Evolutionary conservation across 352 stramenopile genomes (phyloP).

Genomic region (Phytophthora constricta): DNA sequence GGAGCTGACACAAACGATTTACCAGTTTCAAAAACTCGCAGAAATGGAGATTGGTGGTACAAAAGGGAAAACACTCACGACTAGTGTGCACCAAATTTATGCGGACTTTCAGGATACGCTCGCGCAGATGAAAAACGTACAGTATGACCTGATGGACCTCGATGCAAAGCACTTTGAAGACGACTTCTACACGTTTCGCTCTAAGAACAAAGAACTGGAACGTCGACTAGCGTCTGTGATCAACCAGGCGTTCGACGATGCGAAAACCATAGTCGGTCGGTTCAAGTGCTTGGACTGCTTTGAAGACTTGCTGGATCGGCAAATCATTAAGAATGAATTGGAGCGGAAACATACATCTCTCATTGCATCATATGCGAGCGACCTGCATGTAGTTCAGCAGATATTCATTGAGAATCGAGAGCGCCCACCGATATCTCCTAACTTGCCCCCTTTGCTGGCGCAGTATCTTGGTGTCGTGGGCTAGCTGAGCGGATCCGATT

Average conservation of each 20-base stretch:
- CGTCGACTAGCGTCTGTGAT: conserved; percentile 88
- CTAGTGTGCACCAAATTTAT: conserved; percentile 90
- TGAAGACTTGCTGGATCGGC: conserved; percentile 83
- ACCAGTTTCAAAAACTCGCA: conserved; percentile 88
- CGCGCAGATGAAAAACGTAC: conserved; percentile 74
- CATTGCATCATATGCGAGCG: conserved; percentile 79
- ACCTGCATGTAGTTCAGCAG: conserved; percentile 88
- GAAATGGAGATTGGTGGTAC: conserved; percentile 92
- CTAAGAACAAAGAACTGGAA: conserved; percentile 90
- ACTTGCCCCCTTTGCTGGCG: conserved; percentile 89
- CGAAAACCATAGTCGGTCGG: conserved; percentile 81
- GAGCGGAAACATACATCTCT: conserved; percentile 87
- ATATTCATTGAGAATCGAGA: conserved; percentile 91
- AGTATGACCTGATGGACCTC: conserved; percentile 91
- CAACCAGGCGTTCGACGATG: conserved; percentile 93
- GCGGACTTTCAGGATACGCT: conserved; percentile 87
- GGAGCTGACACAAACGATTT: conserved; percentile 90
- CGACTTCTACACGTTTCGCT: conserved; percentile 92
- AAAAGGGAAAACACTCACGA: conserved; percentile 93
- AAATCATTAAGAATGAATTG: conserved; percentile 90
- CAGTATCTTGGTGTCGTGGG: conserved; percentile 91
- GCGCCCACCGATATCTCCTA: conserved; percentile 84
- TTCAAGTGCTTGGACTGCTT: conserved; percentile 95
- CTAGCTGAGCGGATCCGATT: conserved; percentile 88
- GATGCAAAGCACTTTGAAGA: conserved; percentile 92